Conservation (phyloP, 768 basidiomycete species). For the Termitomyces heimii region DNA sequence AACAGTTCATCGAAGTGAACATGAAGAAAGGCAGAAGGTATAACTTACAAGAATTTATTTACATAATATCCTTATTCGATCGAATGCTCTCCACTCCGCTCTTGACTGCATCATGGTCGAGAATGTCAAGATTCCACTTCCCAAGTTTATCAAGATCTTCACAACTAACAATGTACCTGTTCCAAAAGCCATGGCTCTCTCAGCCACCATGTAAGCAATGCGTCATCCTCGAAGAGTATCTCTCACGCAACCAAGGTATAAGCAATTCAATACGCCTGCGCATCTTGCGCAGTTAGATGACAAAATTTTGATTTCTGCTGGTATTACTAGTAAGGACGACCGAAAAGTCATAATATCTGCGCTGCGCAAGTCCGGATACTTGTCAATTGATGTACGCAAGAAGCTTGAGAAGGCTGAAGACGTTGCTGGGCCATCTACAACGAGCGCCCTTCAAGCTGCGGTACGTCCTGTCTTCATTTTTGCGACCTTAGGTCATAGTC, state of each 20-base stretch:
- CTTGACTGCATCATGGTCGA: slow-evolving; percentile 13
- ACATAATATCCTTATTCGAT: neutral
- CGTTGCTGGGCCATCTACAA: slow-evolving; percentile 12
- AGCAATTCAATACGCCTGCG: slow-evolving; percentile 56
- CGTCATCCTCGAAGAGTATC: neutral
- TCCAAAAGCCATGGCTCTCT: slow-evolving; percentile 61
- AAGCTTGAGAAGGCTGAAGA: slow-evolving; percentile 12
- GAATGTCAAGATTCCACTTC: slow-evolving; percentile 50
- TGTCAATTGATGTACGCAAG: slow-evolving; percentile 21
- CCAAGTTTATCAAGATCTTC: slow-evolving; percentile 61
- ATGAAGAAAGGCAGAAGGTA: neutral
- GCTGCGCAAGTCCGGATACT: slow-evolving; percentile 60
- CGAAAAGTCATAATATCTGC: slow-evolving; percentile 55
- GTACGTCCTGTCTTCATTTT: slow-evolving; percentile 17
- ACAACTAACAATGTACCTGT: slow-evolving; percentile 52
- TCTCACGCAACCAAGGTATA: slow-evolving; percentile 46
- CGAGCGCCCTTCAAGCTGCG: slow-evolving; percentile 21
- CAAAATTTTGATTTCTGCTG: slow-evolving; percentile 47
- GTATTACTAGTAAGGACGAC: slow-evolving; percentile 59
- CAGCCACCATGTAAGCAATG: slow-evolving; percentile 57
- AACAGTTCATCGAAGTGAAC: slow-evolving; percentile 2
- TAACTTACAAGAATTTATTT: no score
- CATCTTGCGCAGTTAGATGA: slow-evolving; percentile 56
- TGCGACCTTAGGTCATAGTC: neutral
- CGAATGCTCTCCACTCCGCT: neutral